Percentiles rank a stretch among this genome's conserved stretches.
Conservation (phyloP, 1,284 basidiomycete species). For the Boletus sp. region DNA sequence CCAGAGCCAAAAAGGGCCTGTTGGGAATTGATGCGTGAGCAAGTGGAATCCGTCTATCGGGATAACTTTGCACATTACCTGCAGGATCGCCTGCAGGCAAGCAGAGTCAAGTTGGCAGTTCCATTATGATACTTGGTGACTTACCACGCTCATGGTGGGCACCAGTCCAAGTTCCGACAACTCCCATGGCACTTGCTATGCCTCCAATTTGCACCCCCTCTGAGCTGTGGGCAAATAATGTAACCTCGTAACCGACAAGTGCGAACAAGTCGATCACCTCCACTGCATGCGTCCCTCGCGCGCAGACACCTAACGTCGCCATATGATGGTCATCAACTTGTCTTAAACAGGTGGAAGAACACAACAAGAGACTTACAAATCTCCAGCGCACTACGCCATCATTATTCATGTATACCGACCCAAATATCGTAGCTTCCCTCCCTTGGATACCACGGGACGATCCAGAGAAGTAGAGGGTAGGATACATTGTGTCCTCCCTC, state of each 20-base stretch:
- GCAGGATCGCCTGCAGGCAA: conserved; percentile 55
- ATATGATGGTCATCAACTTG: conserved; percentile 5
- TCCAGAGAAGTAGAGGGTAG: conserved; percentile 59
- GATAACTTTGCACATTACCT: conserved; percentile 43
- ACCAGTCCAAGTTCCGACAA: conserved; percentile 69
- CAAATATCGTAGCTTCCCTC: conserved; percentile 54
- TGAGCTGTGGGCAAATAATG: conserved; percentile 41
- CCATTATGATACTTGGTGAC: background rate
- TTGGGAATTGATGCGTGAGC: background rate
- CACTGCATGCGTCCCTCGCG: conserved; percentile 55
- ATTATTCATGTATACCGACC: conserved; percentile 56
- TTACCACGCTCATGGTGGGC: conserved; percentile 59
- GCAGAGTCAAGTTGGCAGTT: background rate
- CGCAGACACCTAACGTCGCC: conserved; percentile 48
- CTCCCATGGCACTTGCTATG: conserved; percentile 61
- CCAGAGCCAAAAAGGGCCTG: conserved; percentile 40
- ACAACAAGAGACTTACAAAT: conserved; percentile 52
- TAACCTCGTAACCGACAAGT: background rate
- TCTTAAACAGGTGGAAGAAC: conserved; percentile 1
- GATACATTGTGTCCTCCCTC: conserved; percentile 39
- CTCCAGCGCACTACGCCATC: conserved; percentile 64
- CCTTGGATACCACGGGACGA: conserved; percentile 49
- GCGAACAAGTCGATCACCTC: conserved; percentile 46
- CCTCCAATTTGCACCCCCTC: conserved; percentile 67
- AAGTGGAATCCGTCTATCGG: background rate